A percentile compares a stretch with the other conserved stretches of the same genome.
phyloP scores from a whole-genome alignment of 2,329 filamentous ascomycete species.

The Colletotrichum sp. region DNA sequence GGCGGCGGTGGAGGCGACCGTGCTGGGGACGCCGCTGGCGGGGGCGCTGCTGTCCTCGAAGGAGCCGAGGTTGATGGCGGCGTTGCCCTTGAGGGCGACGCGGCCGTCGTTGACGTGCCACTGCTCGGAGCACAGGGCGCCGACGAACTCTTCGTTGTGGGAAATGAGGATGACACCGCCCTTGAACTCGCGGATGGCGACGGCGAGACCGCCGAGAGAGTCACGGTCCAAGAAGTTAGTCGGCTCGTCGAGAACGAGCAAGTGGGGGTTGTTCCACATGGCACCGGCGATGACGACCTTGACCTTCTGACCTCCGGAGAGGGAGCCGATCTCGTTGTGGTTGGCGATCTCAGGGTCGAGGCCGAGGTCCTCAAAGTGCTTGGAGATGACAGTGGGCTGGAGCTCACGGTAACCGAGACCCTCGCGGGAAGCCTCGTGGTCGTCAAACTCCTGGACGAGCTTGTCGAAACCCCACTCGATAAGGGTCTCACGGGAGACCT shows the following conservation, averaged over 20 bases:
- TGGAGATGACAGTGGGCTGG: slow-evolving; percentile 90
- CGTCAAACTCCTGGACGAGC: slow-evolving; percentile 96
- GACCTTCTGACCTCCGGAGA: slow-evolving; percentile 97
- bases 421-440: slow-evolving; percentile 98
- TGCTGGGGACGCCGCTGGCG: slow-evolving; percentile 62
- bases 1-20: slow-evolving; percentile 63
- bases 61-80: slow-evolving; percentile 76
- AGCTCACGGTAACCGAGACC: slow-evolving; percentile 95
- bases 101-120: slow-evolving; percentile 92
- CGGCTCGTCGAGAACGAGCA: slow-evolving; percentile 96
- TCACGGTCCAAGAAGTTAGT: slow-evolving; percentile 99
- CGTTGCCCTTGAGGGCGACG: slow-evolving; percentile 81
- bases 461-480: slow-evolving; percentile 87
- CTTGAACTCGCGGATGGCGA: slow-evolving; percentile 97
- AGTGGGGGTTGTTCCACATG: slow-evolving; percentile 99
- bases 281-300: slow-evolving; percentile 96
- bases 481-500: slow-evolving; percentile 92
- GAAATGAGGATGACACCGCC: slow-evolving; percentile 99
- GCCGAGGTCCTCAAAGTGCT: slow-evolving; percentile 97
- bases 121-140: slow-evolving; percentile 93
- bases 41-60: slow-evolving; percentile 78
- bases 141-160: slow-evolving; percentile 99
- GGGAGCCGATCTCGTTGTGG: slow-evolving; percentile 95
- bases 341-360: slow-evolving; percentile 98
- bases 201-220: slow-evolving; percentile 94